phyloP scores from a whole-genome alignment of 1,284 basidiomycete genomes.

The Caloboletus firmus region DNA sequence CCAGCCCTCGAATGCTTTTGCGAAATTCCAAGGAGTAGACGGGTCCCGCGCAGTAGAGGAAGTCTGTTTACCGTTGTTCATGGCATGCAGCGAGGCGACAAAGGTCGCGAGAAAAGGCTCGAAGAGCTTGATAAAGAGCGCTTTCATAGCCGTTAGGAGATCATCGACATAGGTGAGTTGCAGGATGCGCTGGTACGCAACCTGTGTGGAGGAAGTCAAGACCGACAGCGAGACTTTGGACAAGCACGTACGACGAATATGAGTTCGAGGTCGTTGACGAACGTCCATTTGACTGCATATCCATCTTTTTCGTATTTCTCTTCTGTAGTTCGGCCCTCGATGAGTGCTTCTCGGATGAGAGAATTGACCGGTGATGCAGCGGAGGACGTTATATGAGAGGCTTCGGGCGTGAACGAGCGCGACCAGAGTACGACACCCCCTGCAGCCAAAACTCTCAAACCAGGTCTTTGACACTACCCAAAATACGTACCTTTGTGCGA shows the following conservation, averaged over 20 bases:
- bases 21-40: conserved; percentile 62
- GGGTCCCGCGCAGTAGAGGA: conserved; percentile 38
- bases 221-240: not conserved
- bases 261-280: conserved; percentile 89
- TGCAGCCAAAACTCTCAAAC: conserved; percentile 35
- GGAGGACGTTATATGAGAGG: conserved; percentile 70
- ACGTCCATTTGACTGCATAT: conserved; percentile 89
- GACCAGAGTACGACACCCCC: conserved; percentile 94
- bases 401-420: conserved; percentile 86
- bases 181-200: conserved; percentile 95
- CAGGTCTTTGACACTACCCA: not conserved
- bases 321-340: conserved; percentile 77
- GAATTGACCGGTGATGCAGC: conserved; percentile 86
- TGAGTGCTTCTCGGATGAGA: conserved; percentile 86
- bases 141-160: conserved; percentile 76
- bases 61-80: conserved; percentile 44
- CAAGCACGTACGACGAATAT: conserved; percentile 81
- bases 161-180: conserved; percentile 94
- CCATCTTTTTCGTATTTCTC: conserved; percentile 89
- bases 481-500: conserved; percentile 75
- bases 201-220: conserved; percentile 54
- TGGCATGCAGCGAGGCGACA: conserved; percentile 74
- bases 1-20: conserved; percentile 77
- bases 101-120: conserved; percentile 80
- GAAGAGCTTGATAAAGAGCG: conserved; percentile 84